Conservation (phyloP, 768 basidiomycete species). For the Polyporus arcularius region DNA sequence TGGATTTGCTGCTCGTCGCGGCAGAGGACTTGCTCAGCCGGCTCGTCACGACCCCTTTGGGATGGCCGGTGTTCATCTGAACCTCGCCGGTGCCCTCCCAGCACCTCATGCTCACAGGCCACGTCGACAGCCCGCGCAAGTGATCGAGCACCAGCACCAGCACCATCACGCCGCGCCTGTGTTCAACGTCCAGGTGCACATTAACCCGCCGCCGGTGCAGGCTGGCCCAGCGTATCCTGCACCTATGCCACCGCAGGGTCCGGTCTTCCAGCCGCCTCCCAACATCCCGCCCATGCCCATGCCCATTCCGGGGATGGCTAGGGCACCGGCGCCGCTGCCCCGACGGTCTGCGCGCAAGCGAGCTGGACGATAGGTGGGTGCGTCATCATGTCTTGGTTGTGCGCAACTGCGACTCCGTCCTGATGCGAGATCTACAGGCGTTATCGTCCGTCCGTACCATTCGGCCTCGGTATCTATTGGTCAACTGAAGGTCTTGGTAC, state of each 20-base stretch:
- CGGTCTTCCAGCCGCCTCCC: neutral
- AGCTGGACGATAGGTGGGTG: neutral
- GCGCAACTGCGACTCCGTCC: no score
- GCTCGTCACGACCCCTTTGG: no score
- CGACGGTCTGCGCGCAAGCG: neutral
- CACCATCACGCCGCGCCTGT: constrained; percentile 1
- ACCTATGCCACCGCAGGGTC: neutral
- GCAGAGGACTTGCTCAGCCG: no score
- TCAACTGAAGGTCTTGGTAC: no score
- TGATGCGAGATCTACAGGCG: no score
- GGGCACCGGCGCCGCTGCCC: neutral
- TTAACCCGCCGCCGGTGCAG: constrained; percentile 7
- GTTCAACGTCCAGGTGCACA: constrained; percentile 15
- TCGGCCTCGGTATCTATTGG: no score
- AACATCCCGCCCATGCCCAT: neutral
- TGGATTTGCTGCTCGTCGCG: neutral
- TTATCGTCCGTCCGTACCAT: no score
- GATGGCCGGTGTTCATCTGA: no score
- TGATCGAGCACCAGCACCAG: neutral
- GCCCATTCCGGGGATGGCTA: neutral
- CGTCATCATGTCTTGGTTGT: neutral
- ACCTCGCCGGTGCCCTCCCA: no score
- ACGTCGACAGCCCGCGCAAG: neutral
- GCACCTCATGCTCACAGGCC: no score
- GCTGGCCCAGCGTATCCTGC: neutral